phyloP scores from a whole-genome alignment of 805 yeast genomes.

The Brettanomyces naardenensis region DNA sequence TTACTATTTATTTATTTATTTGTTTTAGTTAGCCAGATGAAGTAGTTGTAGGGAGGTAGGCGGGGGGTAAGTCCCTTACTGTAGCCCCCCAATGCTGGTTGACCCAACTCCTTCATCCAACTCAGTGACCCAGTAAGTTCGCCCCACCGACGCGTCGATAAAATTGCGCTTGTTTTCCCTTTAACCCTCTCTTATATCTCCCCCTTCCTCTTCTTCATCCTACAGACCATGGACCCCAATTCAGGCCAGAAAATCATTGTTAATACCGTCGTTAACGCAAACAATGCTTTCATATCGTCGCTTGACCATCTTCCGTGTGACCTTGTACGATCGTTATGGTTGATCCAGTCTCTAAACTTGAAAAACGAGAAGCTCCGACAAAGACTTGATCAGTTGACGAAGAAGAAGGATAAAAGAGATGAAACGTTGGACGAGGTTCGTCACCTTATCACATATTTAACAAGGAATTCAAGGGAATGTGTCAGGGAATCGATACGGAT shows the following conservation, averaged over 20 bases:
- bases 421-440: conserved; percentile 1
- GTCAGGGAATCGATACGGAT: conserved; percentile 21
- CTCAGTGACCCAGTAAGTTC: too few species aligned
- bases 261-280: conserved; percentile 22
- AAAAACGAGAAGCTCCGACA: conserved; percentile 7
- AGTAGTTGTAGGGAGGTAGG: neutral
- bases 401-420: neutral
- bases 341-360: conserved; percentile 26
- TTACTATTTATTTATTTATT: conserved; percentile 7
- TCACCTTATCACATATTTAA: conserved; percentile 6
- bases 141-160: too few species aligned
- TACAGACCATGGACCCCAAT: too few species aligned
- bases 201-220: too few species aligned
- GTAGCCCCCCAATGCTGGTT: too few species aligned
- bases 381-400: neutral
- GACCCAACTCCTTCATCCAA: too few species aligned
- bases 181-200: too few species aligned
- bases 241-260: conserved; percentile 14
- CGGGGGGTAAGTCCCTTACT: too few species aligned
- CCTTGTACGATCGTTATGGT: conserved; percentile 28
- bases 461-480: conserved; percentile 19
- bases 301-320: conserved; percentile 33
- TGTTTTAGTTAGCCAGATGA: conserved; percentile 1
- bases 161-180: too few species aligned
- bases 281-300: conserved; percentile 28